Percentiles rank a stretch among this genome's conserved stretches.
phyloP scores from a whole-genome alignment of 257 asterid genomes.

The Capsicum baccatum region DNA sequence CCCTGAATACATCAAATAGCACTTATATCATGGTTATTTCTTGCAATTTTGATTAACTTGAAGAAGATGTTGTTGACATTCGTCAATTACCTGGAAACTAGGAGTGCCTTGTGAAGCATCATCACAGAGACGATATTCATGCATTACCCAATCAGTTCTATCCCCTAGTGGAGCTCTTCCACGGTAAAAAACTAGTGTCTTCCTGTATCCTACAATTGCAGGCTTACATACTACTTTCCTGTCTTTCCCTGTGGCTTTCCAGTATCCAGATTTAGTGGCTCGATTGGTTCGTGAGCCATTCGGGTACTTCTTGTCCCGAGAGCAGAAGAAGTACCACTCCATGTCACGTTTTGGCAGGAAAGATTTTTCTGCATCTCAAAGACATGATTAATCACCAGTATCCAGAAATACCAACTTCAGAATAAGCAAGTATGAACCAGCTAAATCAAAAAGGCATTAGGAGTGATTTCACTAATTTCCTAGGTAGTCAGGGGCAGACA shows the following conservation, averaged over 20 bases:
- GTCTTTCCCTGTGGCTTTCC: constrained; percentile 67
- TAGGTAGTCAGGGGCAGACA: no score
- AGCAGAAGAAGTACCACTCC: constrained; percentile 65
- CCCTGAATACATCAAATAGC: constrained; percentile 40
- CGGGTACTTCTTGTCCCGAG: constrained; percentile 58
- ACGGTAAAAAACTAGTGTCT: constrained; percentile 53
- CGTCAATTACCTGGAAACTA: constrained; percentile 44
- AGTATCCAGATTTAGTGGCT: constrained; percentile 60
- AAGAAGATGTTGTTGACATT: background rate
- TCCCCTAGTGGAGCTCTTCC: constrained; percentile 63
- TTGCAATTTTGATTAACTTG: background rate
- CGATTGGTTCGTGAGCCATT: constrained; percentile 59
- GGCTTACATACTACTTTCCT: constrained; percentile 50
- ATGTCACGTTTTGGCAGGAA: constrained; percentile 58
- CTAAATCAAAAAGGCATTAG: background rate
- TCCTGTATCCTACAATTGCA: constrained; percentile 44
- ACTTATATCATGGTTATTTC: background rate
- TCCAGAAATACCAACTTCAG: background rate
- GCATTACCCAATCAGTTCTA: constrained; percentile 62
- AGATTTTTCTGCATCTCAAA: constrained; percentile 52
- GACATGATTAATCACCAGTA: background rate
- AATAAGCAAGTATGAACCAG: background rate
- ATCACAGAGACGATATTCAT: constrained; percentile 56
- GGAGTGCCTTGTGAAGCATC: constrained; percentile 50
- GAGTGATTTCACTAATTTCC: no score